phyloP scores from a whole-genome alignment of 2,329 filamentous ascomycete genomes.

The Aciculosporium take region DNA sequence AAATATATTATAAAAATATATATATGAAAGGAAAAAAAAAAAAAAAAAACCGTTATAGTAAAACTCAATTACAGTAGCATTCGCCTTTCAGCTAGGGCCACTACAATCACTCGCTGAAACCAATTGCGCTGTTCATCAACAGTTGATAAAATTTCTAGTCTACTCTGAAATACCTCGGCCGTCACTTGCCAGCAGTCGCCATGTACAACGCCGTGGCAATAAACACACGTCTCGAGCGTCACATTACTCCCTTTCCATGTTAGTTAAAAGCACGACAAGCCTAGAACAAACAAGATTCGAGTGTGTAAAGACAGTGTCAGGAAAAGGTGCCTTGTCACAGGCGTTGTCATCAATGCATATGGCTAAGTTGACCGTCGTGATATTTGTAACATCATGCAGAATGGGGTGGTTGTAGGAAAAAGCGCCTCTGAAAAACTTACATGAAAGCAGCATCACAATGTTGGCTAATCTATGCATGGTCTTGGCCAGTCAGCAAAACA shows the following conservation, averaged over 20 bases:
- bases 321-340: conserved; percentile 29
- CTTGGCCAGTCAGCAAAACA: not conserved
- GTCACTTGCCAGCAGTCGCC: no score
- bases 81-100: no score
- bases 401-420: not conserved
- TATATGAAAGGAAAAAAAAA: no score
- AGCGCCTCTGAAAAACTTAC: conserved; percentile 14
- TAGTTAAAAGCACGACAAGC: conserved; percentile 1
- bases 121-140: no score
- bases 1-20: no score
- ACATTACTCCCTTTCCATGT: conserved; percentile 1
- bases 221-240: no score
- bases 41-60: no score
- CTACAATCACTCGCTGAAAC: no score
- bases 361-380: conserved; percentile 36
- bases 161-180: no score
- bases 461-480: not conserved
- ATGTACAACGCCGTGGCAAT: no score
- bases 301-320: conserved; percentile 11
- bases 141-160: no score
- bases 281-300: not conserved
- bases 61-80: no score
- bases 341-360: conserved; percentile 32
- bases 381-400: conserved; percentile 28
- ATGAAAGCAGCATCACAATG: not conserved